phyloP scores from a whole-genome alignment of 768 basidiomycete genomes.

The Dendrothele bispora region DNA sequence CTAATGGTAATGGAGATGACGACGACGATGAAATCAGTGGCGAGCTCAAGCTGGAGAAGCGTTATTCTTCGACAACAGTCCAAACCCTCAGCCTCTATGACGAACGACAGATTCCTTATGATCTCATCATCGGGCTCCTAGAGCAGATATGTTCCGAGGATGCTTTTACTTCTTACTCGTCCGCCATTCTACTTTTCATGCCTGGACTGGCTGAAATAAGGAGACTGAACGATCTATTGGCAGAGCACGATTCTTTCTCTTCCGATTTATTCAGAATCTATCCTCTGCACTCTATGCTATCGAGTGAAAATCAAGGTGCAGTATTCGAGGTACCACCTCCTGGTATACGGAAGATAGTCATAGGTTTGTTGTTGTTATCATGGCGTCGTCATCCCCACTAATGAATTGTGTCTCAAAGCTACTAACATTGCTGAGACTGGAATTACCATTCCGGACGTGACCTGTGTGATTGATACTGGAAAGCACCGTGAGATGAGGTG shows the following conservation, averaged over 20 bases:
- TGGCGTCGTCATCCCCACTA: neutral
- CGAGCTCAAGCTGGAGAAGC: conserved; percentile 64
- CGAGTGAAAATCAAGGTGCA: conserved; percentile 85
- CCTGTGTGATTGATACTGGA: conserved; percentile 93
- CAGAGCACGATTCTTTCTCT: conserved; percentile 75
- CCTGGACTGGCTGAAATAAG: conserved; percentile 95
- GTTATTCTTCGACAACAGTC: conserved; percentile 76
- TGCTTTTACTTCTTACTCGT: conserved; percentile 55
- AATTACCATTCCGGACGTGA: conserved; percentile 97
- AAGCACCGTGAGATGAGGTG: conserved; percentile 94
- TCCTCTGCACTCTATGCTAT: conserved; percentile 90
- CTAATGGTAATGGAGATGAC: conserved; percentile 62
- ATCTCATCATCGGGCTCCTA: conserved; percentile 81
- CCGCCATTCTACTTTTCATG: conserved; percentile 89
- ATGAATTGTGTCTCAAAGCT: conserved; percentile 40
- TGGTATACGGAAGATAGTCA: conserved; percentile 89
- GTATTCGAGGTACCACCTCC: conserved; percentile 87
- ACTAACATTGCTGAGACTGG: conserved; percentile 97
- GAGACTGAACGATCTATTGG: conserved; percentile 77
- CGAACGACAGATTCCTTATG: conserved; percentile 87
- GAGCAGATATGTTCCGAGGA: conserved; percentile 82
- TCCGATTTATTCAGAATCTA: conserved; percentile 68
- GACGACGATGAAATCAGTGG: conserved; percentile 51
- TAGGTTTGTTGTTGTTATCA: conserved; percentile 52
- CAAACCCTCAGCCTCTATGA: conserved; percentile 84